Evolutionary conservation across 2,329 filamentous ascomycete species (phyloP).

Genomic region (Sarocladium oryzae): DNA sequence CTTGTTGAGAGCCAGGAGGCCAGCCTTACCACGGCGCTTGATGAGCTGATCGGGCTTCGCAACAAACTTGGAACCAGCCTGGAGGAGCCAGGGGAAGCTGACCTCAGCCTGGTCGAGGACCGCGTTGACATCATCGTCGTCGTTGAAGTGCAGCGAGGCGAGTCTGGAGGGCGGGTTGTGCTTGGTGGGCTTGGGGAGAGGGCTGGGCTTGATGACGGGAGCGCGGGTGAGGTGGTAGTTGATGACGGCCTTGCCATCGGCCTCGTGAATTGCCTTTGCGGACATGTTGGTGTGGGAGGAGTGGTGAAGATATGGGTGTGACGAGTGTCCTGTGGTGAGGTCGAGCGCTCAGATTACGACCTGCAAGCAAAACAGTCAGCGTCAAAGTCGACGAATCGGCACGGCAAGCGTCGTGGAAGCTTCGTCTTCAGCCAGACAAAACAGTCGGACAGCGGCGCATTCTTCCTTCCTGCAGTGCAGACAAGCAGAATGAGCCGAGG

Average conservation of each 20-base stretch:
- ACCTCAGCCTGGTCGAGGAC: slow-evolving; percentile 93
- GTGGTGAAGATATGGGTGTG: slow-evolving; percentile 13
- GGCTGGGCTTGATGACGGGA: slow-evolving; percentile 94
- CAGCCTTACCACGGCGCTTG: slow-evolving; percentile 99
- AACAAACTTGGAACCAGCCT: slow-evolving; percentile 81
- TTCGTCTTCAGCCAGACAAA: background rate
- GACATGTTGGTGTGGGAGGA: slow-evolving; percentile 30
- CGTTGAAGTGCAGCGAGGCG: slow-evolving; percentile 87
- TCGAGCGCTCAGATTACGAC: slow-evolving; percentile 1
- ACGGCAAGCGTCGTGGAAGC: background rate
- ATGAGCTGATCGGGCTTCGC: slow-evolving; percentile 99
- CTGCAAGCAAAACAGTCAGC: background rate
- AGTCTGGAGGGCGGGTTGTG: slow-evolving; percentile 92
- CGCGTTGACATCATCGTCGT: slow-evolving; percentile 73
- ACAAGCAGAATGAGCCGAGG: background rate
- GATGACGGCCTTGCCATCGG: slow-evolving; percentile 99
- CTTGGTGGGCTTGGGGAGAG: slow-evolving; percentile 73
- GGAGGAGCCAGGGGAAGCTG: slow-evolving; percentile 93
- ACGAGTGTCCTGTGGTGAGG: background rate
- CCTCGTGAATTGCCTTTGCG: slow-evolving; percentile 93
- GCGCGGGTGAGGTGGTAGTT: slow-evolving; percentile 99
- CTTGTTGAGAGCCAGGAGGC: slow-evolving; percentile 94
- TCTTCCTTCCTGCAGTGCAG: background rate
- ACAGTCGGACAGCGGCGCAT: background rate
- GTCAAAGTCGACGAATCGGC: background rate